phyloP scores from a whole-genome alignment of 192 early-diverging fungal genomes.

The Linnemannia elongata region DNA sequence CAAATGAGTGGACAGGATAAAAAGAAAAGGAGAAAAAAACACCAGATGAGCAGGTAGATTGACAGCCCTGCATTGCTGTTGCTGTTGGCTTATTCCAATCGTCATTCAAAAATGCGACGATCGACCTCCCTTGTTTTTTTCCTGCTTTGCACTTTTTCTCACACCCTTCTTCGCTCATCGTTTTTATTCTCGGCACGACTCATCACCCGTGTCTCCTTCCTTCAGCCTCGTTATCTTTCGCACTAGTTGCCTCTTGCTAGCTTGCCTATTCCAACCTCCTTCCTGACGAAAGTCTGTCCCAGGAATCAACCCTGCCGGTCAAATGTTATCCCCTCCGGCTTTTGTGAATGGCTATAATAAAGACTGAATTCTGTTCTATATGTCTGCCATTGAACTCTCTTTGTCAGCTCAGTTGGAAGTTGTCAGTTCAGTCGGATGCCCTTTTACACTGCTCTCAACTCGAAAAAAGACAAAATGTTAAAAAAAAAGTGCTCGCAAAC shows the following conservation, averaged over 20 bases:
- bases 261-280: neutral
- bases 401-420: neutral
- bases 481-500: too few relatives aligned
- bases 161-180: too few relatives aligned
- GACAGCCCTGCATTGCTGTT: neutral
- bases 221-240: too few relatives aligned
- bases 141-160: too few relatives aligned
- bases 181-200: too few relatives aligned
- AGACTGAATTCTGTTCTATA: neutral
- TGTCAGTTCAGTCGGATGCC: neutral
- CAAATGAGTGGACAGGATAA: neutral
- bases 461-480: neutral
- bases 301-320: neutral
- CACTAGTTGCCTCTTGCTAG: neutral
- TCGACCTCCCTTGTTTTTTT: neutral
- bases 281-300: neutral
- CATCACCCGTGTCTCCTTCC: too few relatives aligned
- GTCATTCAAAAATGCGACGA: neutral
- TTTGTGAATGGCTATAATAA: neutral
- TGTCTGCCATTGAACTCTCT: slow-evolving; percentile 10
- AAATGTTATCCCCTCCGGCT: neutral
- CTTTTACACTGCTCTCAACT: neutral
- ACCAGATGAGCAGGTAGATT: neutral
- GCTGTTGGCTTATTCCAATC: neutral
- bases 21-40: neutral